Evolutionary conservation across 2,329 filamentous ascomycete genomes (phyloP).

Genomic region (Aspergillus sp.): DNA sequence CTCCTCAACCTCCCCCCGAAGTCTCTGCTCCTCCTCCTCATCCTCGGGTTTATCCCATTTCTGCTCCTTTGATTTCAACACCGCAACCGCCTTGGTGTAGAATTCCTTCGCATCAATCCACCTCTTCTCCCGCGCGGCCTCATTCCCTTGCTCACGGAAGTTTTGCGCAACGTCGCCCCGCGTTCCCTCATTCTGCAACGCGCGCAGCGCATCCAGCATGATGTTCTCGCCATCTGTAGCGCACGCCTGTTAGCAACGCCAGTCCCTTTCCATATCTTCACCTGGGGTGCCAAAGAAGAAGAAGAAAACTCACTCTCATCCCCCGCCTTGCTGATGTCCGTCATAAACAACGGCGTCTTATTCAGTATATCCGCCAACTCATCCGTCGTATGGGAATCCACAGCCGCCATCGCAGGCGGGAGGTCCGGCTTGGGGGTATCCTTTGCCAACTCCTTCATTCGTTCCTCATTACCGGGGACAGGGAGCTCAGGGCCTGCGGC

Average conservation of each 20-base stretch:
- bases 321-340: slow-evolving; percentile 67
- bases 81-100: slow-evolving; percentile 80
- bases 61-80: slow-evolving; percentile 65
- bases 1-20: slow-evolving; percentile 68
- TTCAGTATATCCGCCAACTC: slow-evolving; percentile 66
- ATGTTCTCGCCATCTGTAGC: slow-evolving; percentile 67
- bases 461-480: slow-evolving; percentile 41
- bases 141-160: slow-evolving; percentile 92
- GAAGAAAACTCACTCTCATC: slow-evolving; percentile 47
- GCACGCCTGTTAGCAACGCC: neutral
- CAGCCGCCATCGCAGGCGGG: slow-evolving; percentile 59
- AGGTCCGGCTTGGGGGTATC: slow-evolving; percentile 44
- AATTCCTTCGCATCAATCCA: slow-evolving; percentile 88
- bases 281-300: neutral
- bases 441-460: slow-evolving; percentile 29
- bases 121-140: slow-evolving; percentile 70
- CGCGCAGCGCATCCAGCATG: slow-evolving; percentile 81
- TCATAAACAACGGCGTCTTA: slow-evolving; percentile 90
- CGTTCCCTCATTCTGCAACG: slow-evolving; percentile 89
- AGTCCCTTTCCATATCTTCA: neutral
- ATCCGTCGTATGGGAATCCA: slow-evolving; percentile 57
- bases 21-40: slow-evolving; percentile 57
- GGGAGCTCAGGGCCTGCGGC: slow-evolving; percentile 29
- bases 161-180: slow-evolving; percentile 76
- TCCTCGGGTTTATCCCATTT: slow-evolving; percentile 54